Evolutionary conservation across 2,329 filamentous ascomycete species (phyloP).

Genomic region (Colletotrichum godetiae): DNA sequence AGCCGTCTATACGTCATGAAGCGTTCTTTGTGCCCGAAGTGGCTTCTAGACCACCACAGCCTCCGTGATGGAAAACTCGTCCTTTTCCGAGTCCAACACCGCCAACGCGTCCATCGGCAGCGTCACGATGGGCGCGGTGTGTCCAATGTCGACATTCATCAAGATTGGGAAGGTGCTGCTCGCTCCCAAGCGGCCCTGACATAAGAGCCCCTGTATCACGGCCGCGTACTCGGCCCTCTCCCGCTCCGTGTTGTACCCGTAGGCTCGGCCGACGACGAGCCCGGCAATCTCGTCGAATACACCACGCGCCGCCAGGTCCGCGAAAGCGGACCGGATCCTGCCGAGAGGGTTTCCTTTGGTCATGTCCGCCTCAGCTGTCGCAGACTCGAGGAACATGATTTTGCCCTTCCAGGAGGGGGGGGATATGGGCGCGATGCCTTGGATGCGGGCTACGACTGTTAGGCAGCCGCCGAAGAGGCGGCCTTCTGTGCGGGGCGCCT

Average conservation of each 20-base stretch:
- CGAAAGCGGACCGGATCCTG: constrained; percentile 47
- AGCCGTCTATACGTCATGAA: neutral
- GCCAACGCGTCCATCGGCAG: constrained; percentile 52
- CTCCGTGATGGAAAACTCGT: constrained; percentile 48
- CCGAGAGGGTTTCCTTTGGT: constrained; percentile 40
- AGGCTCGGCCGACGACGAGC: constrained; percentile 54
- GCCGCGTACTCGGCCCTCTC: constrained; percentile 42
- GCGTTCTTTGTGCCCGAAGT: neutral
- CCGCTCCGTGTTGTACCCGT: constrained; percentile 50
- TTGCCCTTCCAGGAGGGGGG: constrained; percentile 52
- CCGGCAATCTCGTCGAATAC: constrained; percentile 54
- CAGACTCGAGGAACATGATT: constrained; percentile 55
- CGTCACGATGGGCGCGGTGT: constrained; percentile 55
- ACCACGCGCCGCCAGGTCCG: constrained; percentile 54
- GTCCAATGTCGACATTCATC: constrained; percentile 55
- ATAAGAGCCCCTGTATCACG: constrained; percentile 47
- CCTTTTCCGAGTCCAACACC: constrained; percentile 50
- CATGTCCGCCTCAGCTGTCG: constrained; percentile 44
- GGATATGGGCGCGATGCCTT: constrained; percentile 45
- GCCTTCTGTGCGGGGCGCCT: constrained; percentile 50
- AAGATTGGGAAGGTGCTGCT: constrained; percentile 51
- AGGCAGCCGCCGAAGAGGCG: constrained; percentile 56
- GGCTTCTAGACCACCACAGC: constrained; percentile 29
- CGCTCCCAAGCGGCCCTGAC: constrained; percentile 44
- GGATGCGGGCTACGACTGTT: constrained; percentile 51